phyloP scores from a whole-genome alignment of 257 asterid genomes.

The Scutellaria minor region DNA sequence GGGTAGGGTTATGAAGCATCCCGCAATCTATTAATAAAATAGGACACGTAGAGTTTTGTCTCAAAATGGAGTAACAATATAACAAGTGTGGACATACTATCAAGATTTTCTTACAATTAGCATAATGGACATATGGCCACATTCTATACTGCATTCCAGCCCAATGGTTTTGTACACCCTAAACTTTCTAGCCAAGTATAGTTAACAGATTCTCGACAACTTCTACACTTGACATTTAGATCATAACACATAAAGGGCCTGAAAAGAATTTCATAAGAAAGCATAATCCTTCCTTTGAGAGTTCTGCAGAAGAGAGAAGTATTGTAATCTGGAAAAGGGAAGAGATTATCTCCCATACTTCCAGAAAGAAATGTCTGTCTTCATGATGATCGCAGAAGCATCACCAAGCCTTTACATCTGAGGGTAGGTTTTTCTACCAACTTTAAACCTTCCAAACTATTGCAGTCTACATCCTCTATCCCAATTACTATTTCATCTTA shows the following conservation, averaged over 20 bases:
- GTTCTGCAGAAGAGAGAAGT: constrained; percentile 13
- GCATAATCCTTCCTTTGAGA: not conserved
- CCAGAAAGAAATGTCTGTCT: not conserved
- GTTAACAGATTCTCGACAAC: not conserved
- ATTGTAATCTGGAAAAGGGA: constrained; percentile 3
- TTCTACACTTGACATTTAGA: not conserved
- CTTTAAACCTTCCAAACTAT: constrained; percentile 22
- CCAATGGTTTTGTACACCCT: not conserved
- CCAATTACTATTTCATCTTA: constrained; percentile 10
- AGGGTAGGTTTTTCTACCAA: not conserved
- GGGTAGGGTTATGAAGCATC: constrained; percentile 11
- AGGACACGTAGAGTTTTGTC: constrained; percentile 5
- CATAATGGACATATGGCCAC: not conserved
- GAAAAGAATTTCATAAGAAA: constrained; percentile 9
- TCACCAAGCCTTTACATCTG: not conserved
- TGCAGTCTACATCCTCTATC: not conserved
- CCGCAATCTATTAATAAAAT: not conserved
- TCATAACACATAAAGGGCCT: not conserved
- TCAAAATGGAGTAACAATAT: constrained; percentile 7
- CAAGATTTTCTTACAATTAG: constrained; percentile 6
- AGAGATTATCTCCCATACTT: not conserved
- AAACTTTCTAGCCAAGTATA: constrained; percentile 7
- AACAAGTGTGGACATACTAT: constrained; percentile 12
- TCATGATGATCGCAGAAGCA: constrained; percentile 8
- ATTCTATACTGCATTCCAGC: not conserved